Conservation (phyloP, 352 stramenopile species). For the Pythium apleroticum region DNA sequence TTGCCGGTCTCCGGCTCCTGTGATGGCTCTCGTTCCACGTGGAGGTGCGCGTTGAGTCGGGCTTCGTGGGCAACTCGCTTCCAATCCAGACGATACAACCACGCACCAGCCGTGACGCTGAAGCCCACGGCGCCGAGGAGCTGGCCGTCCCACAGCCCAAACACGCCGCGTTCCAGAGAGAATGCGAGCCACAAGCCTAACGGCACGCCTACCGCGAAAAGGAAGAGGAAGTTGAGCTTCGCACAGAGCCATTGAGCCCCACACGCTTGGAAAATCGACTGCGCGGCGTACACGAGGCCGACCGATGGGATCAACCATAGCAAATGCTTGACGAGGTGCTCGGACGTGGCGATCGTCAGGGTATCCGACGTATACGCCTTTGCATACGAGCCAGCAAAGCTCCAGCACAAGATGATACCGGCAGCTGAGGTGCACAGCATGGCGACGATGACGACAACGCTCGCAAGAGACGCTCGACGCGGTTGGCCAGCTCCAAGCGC, state of each 20-base stretch:
- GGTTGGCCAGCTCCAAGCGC: conserved; percentile 31
- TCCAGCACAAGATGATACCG: conserved; percentile 12
- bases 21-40: conserved; percentile 6
- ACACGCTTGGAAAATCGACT: conserved; percentile 29
- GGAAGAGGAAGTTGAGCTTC: conserved; percentile 29
- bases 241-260: conserved; percentile 26
- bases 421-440: conserved; percentile 5
- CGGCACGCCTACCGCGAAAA: conserved; percentile 31
- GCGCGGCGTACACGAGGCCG: conserved; percentile 15
- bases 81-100: conserved; percentile 49
- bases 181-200: conserved; percentile 29
- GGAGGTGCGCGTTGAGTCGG: conserved; percentile 35
- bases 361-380: conserved; percentile 25
- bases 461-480: conserved; percentile 20
- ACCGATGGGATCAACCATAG: conserved; percentile 24
- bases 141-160: conserved; percentile 37
- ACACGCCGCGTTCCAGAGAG: conserved; percentile 20
- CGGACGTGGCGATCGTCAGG: conserved; percentile 9
- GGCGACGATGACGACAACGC: conserved; percentile 15
- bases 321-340: conserved; percentile 10
- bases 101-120: conserved; percentile 19
- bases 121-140: conserved; percentile 25
- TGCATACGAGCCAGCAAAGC: conserved; percentile 22
- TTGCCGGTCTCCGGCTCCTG: background rate
- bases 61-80: conserved; percentile 46